These are phyloP conservation scores for Phallus indusiatus DNA, from an alignment of 768 basidiomycete genomes.

Conservation along the genomic window DNA sequence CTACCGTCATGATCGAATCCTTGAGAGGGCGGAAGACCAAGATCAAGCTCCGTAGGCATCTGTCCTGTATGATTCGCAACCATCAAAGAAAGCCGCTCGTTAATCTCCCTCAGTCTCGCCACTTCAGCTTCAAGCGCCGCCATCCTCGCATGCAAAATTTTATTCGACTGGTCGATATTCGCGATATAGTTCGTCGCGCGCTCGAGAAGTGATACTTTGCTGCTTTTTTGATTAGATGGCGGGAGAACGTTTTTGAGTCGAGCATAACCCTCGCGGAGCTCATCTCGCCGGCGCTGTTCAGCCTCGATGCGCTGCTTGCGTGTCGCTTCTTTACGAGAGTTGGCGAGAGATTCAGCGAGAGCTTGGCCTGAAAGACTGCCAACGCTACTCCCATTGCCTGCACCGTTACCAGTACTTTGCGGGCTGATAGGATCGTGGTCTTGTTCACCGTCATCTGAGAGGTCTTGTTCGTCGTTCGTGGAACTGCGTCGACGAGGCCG, in stretches of 20 bases:
- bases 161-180: constrained; percentile 60
- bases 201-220: constrained; percentile 82
- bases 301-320: constrained; percentile 79
- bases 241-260: constrained; percentile 83
- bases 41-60: constrained; percentile 22
- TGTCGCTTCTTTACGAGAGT: constrained; percentile 76
- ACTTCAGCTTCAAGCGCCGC: constrained; percentile 60
- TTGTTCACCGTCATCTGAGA: constrained; percentile 42
- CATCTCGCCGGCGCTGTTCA: constrained; percentile 83
- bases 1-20: neutral
- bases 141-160: constrained; percentile 62
- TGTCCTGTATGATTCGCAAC: constrained; percentile 43
- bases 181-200: constrained; percentile 79
- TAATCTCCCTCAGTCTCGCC: constrained; percentile 57
- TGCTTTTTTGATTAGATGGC: constrained; percentile 81
- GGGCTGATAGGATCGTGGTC: constrained; percentile 44
- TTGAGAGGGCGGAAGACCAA: neutral
- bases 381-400: neutral
- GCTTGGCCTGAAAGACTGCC: constrained; percentile 4
- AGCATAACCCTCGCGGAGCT: constrained; percentile 83
- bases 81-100: constrained; percentile 75
- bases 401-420: neutral
- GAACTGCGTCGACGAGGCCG: constrained; percentile 60
- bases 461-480: constrained; percentile 36
- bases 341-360: constrained; percentile 64